phyloP scores from a whole-genome alignment of 371 early-diverging fungal species.

The Apophysomyces ossiformis region DNA sequence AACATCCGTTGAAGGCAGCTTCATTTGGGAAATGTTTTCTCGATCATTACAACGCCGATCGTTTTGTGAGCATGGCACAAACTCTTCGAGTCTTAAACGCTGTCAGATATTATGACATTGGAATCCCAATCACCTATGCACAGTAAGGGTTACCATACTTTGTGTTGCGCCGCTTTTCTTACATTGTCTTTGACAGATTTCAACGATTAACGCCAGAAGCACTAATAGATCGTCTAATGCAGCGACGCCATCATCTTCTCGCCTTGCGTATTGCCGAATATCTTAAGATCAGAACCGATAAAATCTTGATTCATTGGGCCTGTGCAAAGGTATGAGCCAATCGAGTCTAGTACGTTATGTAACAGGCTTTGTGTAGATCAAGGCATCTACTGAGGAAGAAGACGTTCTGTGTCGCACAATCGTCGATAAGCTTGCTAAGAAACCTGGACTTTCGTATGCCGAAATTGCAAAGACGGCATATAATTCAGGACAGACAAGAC shows the following conservation, averaged over 20 bases:
- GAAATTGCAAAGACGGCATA: constrained; percentile 95
- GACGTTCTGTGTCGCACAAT: constrained; percentile 81
- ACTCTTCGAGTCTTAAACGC: constrained; percentile 87
- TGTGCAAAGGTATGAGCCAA: constrained; percentile 75
- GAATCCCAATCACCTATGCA: constrained; percentile 85
- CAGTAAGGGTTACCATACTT: constrained; percentile 67
- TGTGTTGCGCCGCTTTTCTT: background rate
- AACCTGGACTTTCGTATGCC: constrained; percentile 81
- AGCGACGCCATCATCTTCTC: constrained; percentile 84
- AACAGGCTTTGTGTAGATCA: constrained; percentile 57
- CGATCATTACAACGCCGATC: constrained; percentile 81
- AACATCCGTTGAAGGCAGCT: constrained; percentile 69
- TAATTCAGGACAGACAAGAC: constrained; percentile 80
- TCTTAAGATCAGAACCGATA: constrained; percentile 77
- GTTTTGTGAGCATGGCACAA: constrained; percentile 89
- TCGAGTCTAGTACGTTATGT: background rate
- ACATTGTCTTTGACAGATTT: constrained; percentile 53
- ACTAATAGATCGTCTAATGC: constrained; percentile 80
- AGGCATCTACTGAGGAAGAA: constrained; percentile 84
- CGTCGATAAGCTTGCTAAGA: constrained; percentile 74
- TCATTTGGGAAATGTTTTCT: constrained; percentile 95
- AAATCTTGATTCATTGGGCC: constrained; percentile 94
- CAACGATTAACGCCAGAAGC: constrained; percentile 77
- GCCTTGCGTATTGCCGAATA: constrained; percentile 88
- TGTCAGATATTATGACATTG: constrained; percentile 82